Evolutionary conservation across 495 filamentous ascomycete genomes (phyloP), one percentile per base, ranked within the genome.

Genomic region (Penicillium robsamsonii): DNA sequence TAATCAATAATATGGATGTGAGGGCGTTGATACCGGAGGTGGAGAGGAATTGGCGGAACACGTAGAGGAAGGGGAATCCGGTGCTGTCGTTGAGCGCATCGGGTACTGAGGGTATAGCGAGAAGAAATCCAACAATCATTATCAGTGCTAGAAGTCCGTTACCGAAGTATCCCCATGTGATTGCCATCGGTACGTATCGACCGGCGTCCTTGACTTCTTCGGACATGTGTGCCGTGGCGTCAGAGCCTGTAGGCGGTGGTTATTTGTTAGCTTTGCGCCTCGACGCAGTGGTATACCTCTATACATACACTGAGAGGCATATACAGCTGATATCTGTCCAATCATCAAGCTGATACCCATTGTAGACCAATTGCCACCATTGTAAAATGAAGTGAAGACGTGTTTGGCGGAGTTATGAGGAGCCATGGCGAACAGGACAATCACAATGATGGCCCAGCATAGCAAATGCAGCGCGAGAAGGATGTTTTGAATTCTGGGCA

Each of bases 301-400:
- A 20, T 1, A 60, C 59, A 1, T 53, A 62, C 70, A 70, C 9
- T 73, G 50, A 12, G 64, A 72, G 27, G 66, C 68, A 51, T 72
- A 67, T 47, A 76, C 65, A 11, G 70, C 63, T 13, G 66, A 75
- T 0, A 79, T 69, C 40, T 81, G 74, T 0, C 81, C 81, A 29
- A 85, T 67, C 59, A 82, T 70, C 29, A 73, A 71, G 7, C 74
- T 74, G 17, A 82, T 53, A 2, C 80, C 79, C 41, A 74, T 71
- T 5, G 61, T 78, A 13, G 66, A 57, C 80, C 79, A 84, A 4
- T 72, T 69, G 11, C 80, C 81, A 10, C 64, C 62, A 57, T 82
- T 78, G 3, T 67, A 35, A 57, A 78, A 81, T 0, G 72, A 66
- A 1, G 75, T 73, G 13, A 81, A 83, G 17, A 82, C 75, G 4